Percentiles rank a stretch among this genome's conserved stretches.
These are phyloP conservation scores for Tylopilus sp. DNA, from an alignment of 1,284 basidiomycete genomes.

Conservation along the genomic window DNA sequence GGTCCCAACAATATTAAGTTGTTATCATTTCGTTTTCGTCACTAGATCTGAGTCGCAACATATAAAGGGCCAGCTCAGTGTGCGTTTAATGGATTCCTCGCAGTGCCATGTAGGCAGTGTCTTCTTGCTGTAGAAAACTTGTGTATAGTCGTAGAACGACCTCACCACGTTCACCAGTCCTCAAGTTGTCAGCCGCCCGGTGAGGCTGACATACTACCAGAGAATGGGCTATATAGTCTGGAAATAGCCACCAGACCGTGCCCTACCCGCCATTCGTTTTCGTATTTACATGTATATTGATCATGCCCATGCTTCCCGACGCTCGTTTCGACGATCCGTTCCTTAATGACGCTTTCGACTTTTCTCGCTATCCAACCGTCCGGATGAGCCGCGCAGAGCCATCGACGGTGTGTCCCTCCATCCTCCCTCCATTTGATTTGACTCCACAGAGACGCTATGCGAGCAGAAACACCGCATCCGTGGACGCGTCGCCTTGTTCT, in stretches of 20 bases:
- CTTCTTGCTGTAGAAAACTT: no score
- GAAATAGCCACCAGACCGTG: background rate
- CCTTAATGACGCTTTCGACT: constrained; percentile 23
- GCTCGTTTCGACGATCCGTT: constrained; percentile 22
- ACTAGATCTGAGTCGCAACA: no score
- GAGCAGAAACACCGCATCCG: background rate
- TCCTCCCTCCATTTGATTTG: background rate
- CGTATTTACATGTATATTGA: background rate
- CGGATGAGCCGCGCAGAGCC: background rate
- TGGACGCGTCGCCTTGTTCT: constrained; percentile 2
- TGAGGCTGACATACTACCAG: constrained; percentile 14
- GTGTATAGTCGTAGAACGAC: no score
- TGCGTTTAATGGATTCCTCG: no score
- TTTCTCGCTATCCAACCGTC: constrained; percentile 18
- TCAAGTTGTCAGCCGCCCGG: constrained; percentile 12
- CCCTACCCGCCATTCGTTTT: background rate
- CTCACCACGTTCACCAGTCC: background rate
- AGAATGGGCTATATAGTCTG: background rate
- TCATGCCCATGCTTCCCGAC: constrained; percentile 13
- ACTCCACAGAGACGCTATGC: background rate
- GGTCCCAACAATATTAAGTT: no score
- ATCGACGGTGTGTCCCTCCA: constrained; percentile 7
- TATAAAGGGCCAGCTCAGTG: no score
- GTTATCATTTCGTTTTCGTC: no score
- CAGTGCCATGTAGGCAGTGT: no score